Evolutionary conservation across 257 asterid species (phyloP).

Genomic region (Penstemon davidsonii): DNA sequence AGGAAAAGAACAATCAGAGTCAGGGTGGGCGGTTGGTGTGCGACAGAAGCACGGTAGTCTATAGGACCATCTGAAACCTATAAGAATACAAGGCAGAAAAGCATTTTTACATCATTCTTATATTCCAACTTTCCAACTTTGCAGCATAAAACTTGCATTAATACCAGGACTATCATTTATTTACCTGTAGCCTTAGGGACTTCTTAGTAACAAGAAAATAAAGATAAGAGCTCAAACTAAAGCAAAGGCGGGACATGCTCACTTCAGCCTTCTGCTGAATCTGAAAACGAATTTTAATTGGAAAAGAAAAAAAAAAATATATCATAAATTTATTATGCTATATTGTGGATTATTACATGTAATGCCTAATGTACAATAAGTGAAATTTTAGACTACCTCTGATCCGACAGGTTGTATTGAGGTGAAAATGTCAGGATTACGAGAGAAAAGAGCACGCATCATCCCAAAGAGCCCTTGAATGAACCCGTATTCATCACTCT

Average conservation of each 20-base stretch:
- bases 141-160: slow-evolving; percentile 10
- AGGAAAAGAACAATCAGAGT: slow-evolving; percentile 60
- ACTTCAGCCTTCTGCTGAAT: slow-evolving; percentile 63
- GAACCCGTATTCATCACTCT: slow-evolving; percentile 78
- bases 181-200: slow-evolving; percentile 79
- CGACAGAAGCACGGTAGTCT: slow-evolving; percentile 53
- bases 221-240: slow-evolving; percentile 89
- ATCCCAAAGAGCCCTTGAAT: slow-evolving; percentile 82
- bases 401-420: slow-evolving; percentile 45
- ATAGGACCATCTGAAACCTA: slow-evolving; percentile 68
- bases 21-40: slow-evolving; percentile 76
- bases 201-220: slow-evolving; percentile 77
- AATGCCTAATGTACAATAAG: slow-evolving; percentile 7
- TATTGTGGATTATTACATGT: not conserved
- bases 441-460: slow-evolving; percentile 72
- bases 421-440: slow-evolving; percentile 56
- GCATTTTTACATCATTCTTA: slow-evolving; percentile 17
- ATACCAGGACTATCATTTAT: slow-evolving; percentile 17
- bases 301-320: not conserved
- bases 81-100: slow-evolving; percentile 24
- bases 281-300: slow-evolving; percentile 42
- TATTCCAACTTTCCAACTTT: slow-evolving; percentile 14
- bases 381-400: slow-evolving; percentile 54
- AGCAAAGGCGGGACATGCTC: slow-evolving; percentile 73
- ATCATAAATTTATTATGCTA: not conserved